These are phyloP conservation scores for Candida tropicalis DNA, from an alignment of 1,139 yeast species.

Conservation along the genomic window DNA sequence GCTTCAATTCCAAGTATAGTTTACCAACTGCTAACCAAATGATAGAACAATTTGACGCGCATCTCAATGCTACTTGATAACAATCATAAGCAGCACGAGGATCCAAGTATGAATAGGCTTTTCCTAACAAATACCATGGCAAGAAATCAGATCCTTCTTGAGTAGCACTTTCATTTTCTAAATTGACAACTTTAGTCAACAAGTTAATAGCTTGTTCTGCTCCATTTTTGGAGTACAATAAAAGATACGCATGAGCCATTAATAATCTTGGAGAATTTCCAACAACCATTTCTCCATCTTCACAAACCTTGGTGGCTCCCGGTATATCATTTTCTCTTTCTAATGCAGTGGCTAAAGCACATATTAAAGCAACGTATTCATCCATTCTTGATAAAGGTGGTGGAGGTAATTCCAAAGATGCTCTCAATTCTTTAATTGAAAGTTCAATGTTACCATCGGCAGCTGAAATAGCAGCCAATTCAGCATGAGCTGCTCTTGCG, in stretches of 20 bases:
- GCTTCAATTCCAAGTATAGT: constrained; percentile 58
- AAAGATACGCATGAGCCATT: constrained; percentile 50
- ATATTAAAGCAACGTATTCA: constrained; percentile 53
- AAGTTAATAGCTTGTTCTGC: constrained; percentile 37
- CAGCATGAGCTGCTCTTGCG: constrained; percentile 55
- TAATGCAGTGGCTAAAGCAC: constrained; percentile 52
- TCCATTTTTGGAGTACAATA: constrained; percentile 20
- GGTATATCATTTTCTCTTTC: constrained; percentile 51
- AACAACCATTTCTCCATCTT: constrained; percentile 45
- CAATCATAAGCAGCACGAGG: constrained; percentile 59
- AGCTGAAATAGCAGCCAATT: constrained; percentile 54
- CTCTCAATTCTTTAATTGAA: constrained; percentile 49
- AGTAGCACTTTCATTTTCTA: constrained; percentile 26
- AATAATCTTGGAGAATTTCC: constrained; percentile 48
- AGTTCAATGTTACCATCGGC: constrained; percentile 52
- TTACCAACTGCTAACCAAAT: constrained; percentile 71
- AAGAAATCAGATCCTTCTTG: constrained; percentile 42
- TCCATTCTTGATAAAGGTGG: constrained; percentile 48
- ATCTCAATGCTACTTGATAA: constrained; percentile 57
- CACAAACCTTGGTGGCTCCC: constrained; percentile 52
- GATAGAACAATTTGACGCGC: constrained; percentile 56
- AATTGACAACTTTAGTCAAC: constrained; percentile 36
- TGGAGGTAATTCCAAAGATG: constrained; percentile 52
- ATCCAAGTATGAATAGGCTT: constrained; percentile 49
- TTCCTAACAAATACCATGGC: constrained; percentile 61